Evolutionary conservation across 495 filamentous ascomycete species (phyloP), one percentile per base, ranked within the genome.

Genomic region (Oidiodendron maius): DNA sequence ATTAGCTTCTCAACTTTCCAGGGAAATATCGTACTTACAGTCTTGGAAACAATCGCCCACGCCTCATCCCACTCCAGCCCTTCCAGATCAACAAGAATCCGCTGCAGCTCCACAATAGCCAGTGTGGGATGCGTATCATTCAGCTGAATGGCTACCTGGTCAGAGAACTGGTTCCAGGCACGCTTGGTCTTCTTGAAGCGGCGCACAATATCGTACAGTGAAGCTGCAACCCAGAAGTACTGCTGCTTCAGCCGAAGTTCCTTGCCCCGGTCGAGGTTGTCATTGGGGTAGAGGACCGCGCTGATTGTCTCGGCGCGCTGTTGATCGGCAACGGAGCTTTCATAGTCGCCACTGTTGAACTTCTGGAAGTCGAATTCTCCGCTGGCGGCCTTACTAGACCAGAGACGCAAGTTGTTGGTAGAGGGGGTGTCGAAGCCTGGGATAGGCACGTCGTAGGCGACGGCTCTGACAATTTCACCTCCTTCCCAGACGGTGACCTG

Each of bases 321-420:
- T 63, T 96, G 89, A 60, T 97, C 94, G 9, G 85, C 87, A 17
- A 98, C 94, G 22, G 93, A 93, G 68, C 84, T 93, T 65, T 98
- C 93, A 64, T 98, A 98, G 51, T 98, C 91, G 30, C 93, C 93
- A 21, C 82, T 89, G 67, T 98, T 98, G 83, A 98, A 98, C 63
- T 96, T 98, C 59, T 95, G 91, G 75, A 98, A 98, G 67, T 98
- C 91, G 53, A 98, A 98, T 66, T 98, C 93, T 44, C 94, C 93
- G 58, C 87, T 90, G 40, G 89, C 87, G 42, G 93, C 93, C 69
- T 96, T 95, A 71, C 89, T 95, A 13, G 89, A 95, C 93, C 93
- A 98, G 22, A 98, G 70, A 15, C 93, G 83, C 58, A 98, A 74
- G 67, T 98, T 98, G 70, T 98, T 98, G 51, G 89, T 95, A 4